Evolutionary conservation across 139 green algal genomes (phyloP).

Genomic region (Pleodorina starrii): DNA sequence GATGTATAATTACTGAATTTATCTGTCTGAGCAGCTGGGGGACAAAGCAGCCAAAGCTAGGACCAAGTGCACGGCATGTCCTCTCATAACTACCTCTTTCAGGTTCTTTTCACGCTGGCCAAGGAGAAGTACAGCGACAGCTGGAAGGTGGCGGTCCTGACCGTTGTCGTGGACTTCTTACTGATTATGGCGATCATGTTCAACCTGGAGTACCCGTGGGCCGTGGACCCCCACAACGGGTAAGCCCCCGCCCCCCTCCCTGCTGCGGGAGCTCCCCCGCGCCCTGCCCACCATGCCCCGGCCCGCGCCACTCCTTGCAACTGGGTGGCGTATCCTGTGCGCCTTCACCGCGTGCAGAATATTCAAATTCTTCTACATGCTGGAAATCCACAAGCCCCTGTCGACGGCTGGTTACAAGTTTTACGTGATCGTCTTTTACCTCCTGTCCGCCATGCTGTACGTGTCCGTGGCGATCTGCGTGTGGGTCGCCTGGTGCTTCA

Average conservation of each 20-base stretch:
- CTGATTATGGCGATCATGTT: constrained; percentile 62
- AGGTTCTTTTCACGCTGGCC: constrained; percentile 62
- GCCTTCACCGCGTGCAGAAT: constrained; percentile 54
- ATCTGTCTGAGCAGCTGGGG: too few species aligned
- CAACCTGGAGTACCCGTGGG: constrained; percentile 67
- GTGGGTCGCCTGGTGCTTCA: constrained; percentile 72
- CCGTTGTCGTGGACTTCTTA: constrained; percentile 65
- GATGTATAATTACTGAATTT: background rate
- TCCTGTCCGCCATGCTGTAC: constrained; percentile 61
- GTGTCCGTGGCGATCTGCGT: constrained; percentile 61
- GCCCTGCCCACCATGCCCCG: background rate
- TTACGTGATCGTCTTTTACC: constrained; percentile 65
- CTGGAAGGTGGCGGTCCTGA: constrained; percentile 54
- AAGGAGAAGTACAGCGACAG: constrained; percentile 71
- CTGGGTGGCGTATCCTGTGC: too few species aligned
- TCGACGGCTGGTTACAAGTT: constrained; percentile 57
- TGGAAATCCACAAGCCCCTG: constrained; percentile 59
- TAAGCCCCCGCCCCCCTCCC: constrained; percentile 31
- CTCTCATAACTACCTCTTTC: background rate
- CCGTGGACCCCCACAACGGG: constrained; percentile 34
- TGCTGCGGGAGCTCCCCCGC: too few species aligned
- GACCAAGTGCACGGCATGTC: too few species aligned
- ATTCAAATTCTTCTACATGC: constrained; percentile 62
- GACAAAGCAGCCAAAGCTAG: background rate
- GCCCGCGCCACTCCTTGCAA: too few species aligned